These are phyloP conservation scores for Calcarisporium arbuscula DNA, from an alignment of 2,329 filamentous ascomycete genomes.

Conservation along the genomic window DNA sequence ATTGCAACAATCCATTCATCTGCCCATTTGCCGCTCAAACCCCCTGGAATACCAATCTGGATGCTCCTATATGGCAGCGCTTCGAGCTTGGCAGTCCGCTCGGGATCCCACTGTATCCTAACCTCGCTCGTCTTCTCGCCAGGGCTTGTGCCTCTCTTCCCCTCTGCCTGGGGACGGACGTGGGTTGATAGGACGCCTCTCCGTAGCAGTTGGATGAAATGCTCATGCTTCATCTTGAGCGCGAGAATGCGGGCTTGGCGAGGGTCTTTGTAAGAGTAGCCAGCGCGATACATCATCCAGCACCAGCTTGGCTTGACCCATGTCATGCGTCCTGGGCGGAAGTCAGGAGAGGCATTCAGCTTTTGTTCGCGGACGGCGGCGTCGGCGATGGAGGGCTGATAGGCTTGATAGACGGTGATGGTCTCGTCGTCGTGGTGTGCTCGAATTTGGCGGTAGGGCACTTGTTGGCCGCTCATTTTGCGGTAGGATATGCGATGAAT, in stretches of 20 bases:
- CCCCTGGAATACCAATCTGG: slow-evolving; percentile 52
- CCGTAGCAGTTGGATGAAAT: slow-evolving; percentile 42
- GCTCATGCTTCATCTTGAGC: slow-evolving; percentile 43
- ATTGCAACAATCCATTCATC: slow-evolving; percentile 47
- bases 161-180: background rate
- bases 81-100: slow-evolving; percentile 39
- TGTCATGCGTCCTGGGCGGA: slow-evolving; percentile 51
- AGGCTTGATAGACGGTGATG: slow-evolving; percentile 59
- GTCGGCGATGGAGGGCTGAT: slow-evolving; percentile 44
- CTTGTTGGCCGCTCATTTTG: too few species aligned
- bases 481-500: too few species aligned
- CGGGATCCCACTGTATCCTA: slow-evolving; percentile 60
- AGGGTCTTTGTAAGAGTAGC: slow-evolving; percentile 51
- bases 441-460: slow-evolving; percentile 44
- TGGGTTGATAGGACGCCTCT: slow-evolving; percentile 26
- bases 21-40: slow-evolving; percentile 38
- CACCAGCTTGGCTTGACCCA: slow-evolving; percentile 60
- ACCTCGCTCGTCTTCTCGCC: slow-evolving; percentile 29
- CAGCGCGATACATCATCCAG: slow-evolving; percentile 59
- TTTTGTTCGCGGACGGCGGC: slow-evolving; percentile 45
- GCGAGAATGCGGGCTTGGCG: slow-evolving; percentile 52
- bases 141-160: background rate
- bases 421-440: slow-evolving; percentile 41
- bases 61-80: slow-evolving; percentile 47
- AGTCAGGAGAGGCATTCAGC: slow-evolving; percentile 46